Base-by-base conservation (phyloP, 192 early-diverging fungal species). In the Entomortierella parvispora region DNA sequence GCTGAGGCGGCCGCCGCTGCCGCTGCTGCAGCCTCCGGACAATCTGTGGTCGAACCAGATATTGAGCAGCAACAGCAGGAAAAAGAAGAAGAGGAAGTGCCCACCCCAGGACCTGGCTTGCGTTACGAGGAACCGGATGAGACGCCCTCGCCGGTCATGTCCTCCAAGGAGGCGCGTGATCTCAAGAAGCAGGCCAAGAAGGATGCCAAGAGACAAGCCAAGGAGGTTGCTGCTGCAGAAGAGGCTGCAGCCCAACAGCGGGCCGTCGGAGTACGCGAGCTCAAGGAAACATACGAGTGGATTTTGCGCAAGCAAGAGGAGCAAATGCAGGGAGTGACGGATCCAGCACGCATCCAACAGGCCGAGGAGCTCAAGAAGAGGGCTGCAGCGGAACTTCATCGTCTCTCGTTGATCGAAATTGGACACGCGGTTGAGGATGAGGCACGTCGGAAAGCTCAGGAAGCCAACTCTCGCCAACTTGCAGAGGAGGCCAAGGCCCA, bases 201-300 rank as follows among this genome's bases (percentile, higher is more conserved):
- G 46, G 74, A 77, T 12, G 65, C 74, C 29, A 77, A 68, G 61
- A 58, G 66, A 50, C 74, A 77, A 28, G 74, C 74, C 31, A 77
- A 77, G 44, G 74, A 77, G 42, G 60, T 47, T 45, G 66, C 65
- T 15, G 74, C 63, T 18, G 66, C 74, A 4, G 74, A 77, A n/a
- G 65, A 68, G 20, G 25, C 15, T 3, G 55, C 61, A 6, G 66
- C 54, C 23, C 45, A 58, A 32, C 65, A 61, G 49, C 60, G 37
- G 23, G 74, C 61, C 18, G 55, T 60, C 45, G 37, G 37, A 9
- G 37, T 40, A 9, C 37, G 37, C 37, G 37, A 40, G 12, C 37
- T 40, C 37, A 40, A 40, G 37, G 37, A 40, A 12, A 40, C 37
- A 5, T 40, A 40, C 37, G 37, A 40, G 12, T 40, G 37, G 37